Base-by-base conservation (phyloP, 2,329 filamentous ascomycete species). In the Xylaria sp. region DNA sequence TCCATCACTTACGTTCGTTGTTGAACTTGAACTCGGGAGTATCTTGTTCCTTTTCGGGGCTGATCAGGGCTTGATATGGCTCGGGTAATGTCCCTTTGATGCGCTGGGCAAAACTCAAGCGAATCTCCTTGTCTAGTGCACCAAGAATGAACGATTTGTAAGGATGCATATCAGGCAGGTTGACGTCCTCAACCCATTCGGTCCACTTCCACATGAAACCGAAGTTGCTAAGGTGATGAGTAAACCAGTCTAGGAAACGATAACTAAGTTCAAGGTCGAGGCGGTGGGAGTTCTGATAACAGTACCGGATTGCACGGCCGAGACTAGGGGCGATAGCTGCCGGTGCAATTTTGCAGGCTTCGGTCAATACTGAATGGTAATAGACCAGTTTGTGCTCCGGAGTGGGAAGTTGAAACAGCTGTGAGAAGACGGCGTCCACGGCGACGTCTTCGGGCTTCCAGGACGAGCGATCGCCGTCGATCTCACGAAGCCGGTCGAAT, bases 191-290 rank as follows among this genome's bases (percentile, higher is more conserved):
- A 50, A 91, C 85, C 95, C 95, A 99, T 79, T 99, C 95, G 15
- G 91, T 89, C 95, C 95, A 99, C 78, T 98, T 98, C 95, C 95
- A 99, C 9, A 95, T 95, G 76, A 98, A 99, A 56, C 96, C 95
- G 75, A 99, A 99, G 80, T 99, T 99, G 79, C 94, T 97, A 69
- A 99, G 80, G 80, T 99, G 95, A 76, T 99, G 95, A 17, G 94
- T 87, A 74, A 99, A 99, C 95, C 95, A 99, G 76, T 98, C 94
- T 74, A 97, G 83, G 78, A 98, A 98, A 25, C 95, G 87, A 72
- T 94, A 90, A 59, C 83, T 85, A 45, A 99, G 81, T 78, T 98
- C 94, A 50, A 97, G 82, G 73, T 99, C 95, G 82, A 98, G 88
- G 2, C 84, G 86, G 62, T 92, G 89, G 9, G 92, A 82, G 74